A percentile compares a stretch with the other conserved stretches of the same genome.
Evolutionary conservation across 2,329 filamentous ascomycete genomes (phyloP).

Genomic region (Immersiporthe knoxdaviesiana): DNA sequence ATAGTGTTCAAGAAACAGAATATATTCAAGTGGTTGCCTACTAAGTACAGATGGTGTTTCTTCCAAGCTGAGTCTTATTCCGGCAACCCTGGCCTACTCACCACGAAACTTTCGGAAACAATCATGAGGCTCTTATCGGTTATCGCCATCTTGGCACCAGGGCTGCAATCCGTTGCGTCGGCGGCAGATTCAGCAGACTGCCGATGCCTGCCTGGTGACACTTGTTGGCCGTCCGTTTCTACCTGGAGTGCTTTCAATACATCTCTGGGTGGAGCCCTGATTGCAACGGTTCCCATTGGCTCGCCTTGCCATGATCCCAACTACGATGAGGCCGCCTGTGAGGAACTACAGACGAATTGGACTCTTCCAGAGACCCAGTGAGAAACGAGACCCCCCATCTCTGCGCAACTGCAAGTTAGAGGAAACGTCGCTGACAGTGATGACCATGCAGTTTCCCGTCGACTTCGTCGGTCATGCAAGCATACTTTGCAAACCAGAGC

Average conservation of each 20-base stretch:
- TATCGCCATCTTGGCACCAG: neutral
- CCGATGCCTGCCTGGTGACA: constrained; percentile 42
- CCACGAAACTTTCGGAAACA: neutral
- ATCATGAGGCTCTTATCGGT: neutral
- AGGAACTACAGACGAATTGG: constrained; percentile 42
- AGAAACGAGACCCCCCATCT: neutral
- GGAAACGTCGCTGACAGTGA: too few species aligned
- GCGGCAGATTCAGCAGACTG: constrained; percentile 42
- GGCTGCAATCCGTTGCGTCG: neutral
- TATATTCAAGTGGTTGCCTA: neutral
- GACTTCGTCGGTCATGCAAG: constrained; percentile 36
- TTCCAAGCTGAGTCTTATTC: neutral
- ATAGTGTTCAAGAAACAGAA: neutral
- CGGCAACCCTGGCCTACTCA: neutral
- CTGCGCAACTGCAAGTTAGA: too few species aligned
- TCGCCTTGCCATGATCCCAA: constrained; percentile 46
- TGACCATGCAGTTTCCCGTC: constrained; percentile 32
- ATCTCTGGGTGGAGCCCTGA: constrained; percentile 51
- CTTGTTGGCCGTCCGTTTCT: constrained; percentile 47
- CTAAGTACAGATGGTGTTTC: neutral
- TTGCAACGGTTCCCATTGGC: constrained; percentile 53
- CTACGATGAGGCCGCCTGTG: constrained; percentile 45
- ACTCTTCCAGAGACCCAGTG: constrained; percentile 43
- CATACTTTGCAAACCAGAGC: constrained; percentile 36
- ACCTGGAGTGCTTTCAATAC: constrained; percentile 52